Percentiles rank a stretch among this genome's conserved stretches.
phyloP scores from a whole-genome alignment of 306 rosid genomes.

The Myrica gale region DNA sequence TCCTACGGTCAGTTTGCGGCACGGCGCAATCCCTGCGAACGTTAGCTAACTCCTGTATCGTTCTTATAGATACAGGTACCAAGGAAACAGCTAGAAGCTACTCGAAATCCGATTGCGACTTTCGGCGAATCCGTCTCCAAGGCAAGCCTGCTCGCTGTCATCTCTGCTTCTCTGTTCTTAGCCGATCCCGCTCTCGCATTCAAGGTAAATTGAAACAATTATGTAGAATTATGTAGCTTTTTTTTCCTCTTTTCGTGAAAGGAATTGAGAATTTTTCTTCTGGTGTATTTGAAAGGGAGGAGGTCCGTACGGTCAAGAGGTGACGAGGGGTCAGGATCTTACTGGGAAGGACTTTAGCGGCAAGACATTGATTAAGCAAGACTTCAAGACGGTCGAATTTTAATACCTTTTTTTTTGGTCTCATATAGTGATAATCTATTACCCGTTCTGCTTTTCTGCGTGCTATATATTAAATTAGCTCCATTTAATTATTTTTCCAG shows the following conservation, averaged over 20 bases:
- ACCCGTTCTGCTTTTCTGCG: neutral
- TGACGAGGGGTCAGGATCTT: slow-evolving; percentile 95
- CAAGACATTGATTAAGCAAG: slow-evolving; percentile 82
- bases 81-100: slow-evolving; percentile 36
- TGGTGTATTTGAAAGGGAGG: slow-evolving; percentile 56
- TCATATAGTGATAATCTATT: too few relatives aligned
- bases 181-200: slow-evolving; percentile 80
- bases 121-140: slow-evolving; percentile 45
- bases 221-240: neutral
- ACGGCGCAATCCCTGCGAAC: neutral
- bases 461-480: slow-evolving; percentile 6
- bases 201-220: slow-evolving; percentile 40
- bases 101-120: slow-evolving; percentile 34
- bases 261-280: too few relatives aligned
- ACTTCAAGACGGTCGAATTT: slow-evolving; percentile 79
- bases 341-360: slow-evolving; percentile 86
- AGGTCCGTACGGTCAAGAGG: slow-evolving; percentile 86
- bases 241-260: too few relatives aligned
- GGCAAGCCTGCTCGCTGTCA: slow-evolving; percentile 60
- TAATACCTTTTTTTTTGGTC: neutral
- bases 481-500: slow-evolving; percentile 39
- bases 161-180: slow-evolving; percentile 69
- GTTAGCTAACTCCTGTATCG: neutral
- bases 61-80: slow-evolving; percentile 1
- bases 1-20: too few relatives aligned